Evolutionary conservation across 306 rosid genomes (phyloP).

Genomic region (Boehmeria nivea): DNA sequence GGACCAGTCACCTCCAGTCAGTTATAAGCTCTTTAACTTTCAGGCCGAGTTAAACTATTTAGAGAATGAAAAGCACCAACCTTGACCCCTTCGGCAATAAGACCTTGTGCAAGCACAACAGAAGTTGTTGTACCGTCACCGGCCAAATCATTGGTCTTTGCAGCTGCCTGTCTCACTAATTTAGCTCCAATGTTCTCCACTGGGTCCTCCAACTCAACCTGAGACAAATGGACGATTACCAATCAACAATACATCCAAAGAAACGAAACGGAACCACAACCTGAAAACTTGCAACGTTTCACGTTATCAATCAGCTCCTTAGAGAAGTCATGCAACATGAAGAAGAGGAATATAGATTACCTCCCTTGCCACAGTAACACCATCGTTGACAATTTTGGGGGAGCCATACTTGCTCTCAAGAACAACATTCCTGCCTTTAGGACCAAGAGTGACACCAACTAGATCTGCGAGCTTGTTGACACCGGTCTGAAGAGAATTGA

Average conservation of each 20-base stretch:
- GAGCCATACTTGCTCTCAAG: slow-evolving; percentile 98
- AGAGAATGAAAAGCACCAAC: slow-evolving; percentile 12
- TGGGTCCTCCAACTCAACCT: slow-evolving; percentile 99
- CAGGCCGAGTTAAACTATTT: not conserved
- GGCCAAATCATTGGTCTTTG: slow-evolving; percentile 97
- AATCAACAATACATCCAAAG: not conserved
- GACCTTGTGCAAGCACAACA: slow-evolving; percentile 98
- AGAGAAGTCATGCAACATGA: not conserved
- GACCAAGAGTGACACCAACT: slow-evolving; percentile 98
- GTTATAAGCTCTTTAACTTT: not conserved
- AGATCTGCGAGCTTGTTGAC: slow-evolving; percentile 98
- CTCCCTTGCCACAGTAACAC: slow-evolving; percentile 98
- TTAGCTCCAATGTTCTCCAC: slow-evolving; percentile 99
- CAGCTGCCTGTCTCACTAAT: slow-evolving; percentile 97
- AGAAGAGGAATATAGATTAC: slow-evolving; percentile 19
- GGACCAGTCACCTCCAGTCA: not conserved
- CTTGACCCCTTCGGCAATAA: slow-evolving; percentile 98
- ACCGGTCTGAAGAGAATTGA: slow-evolving; percentile 49
- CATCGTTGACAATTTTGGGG: slow-evolving; percentile 94
- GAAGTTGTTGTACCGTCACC: slow-evolving; percentile 99
- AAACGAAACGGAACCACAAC: no score
- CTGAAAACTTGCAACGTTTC: no score
- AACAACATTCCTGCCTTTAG: slow-evolving; percentile 97
- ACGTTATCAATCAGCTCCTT: no score
- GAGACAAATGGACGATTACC: not conserved